Base-by-base conservation (phyloP, 2,329 filamentous ascomycete species). In the Lasiodiplodia citricola region DNA sequence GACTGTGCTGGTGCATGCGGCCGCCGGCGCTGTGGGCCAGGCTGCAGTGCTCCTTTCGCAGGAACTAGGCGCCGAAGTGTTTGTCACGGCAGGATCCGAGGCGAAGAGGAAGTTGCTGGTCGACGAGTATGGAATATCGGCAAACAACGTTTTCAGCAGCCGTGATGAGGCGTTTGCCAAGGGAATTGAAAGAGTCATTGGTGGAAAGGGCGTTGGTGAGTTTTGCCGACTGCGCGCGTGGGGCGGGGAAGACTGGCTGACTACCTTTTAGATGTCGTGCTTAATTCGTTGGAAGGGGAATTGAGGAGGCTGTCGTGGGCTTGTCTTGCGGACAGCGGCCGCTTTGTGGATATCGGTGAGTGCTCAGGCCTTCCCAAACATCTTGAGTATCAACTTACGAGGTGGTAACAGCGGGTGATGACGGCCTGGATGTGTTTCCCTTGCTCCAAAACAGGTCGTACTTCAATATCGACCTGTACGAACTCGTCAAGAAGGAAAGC, bases 1-100 rank as follows among this genome's bases (percentile, higher is more conserved):
- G 2, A 71, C 47, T 3, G 71, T 80, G 18, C 72, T 81, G 13
- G 77, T 80, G 38, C 75, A 78, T 55, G 72, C 73, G 18, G 77
- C 72, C 6, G 71, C 73, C 18, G 76, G 75, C 11, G 74, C 70
- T 28, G 71, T 78, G 23, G 77, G 77, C 13, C 74, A 78, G 50
- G 74, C 74, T 16, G 73, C 73, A 7, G 75, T 79, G 28, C 57
- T 71, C 13, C 56, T 77, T 6, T 72, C 73, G 2, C 58, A 72
- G 41, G 54, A 64, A 31, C 57, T 74, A 11, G 74, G 74, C 7
- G 75, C 74, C 18, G 69, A 75, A 13, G 71, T 78, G 2, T 77
- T 73, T 52, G 73, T 71, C 1, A 78, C 77, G 23, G 76, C 73
- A 2, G 73, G 75, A 2, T 73, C 68, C 13, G 55, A 68, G 25